phyloP scores from a whole-genome alignment of 495 filamentous ascomycete species.

The Aspergillus ellipticus region DNA sequence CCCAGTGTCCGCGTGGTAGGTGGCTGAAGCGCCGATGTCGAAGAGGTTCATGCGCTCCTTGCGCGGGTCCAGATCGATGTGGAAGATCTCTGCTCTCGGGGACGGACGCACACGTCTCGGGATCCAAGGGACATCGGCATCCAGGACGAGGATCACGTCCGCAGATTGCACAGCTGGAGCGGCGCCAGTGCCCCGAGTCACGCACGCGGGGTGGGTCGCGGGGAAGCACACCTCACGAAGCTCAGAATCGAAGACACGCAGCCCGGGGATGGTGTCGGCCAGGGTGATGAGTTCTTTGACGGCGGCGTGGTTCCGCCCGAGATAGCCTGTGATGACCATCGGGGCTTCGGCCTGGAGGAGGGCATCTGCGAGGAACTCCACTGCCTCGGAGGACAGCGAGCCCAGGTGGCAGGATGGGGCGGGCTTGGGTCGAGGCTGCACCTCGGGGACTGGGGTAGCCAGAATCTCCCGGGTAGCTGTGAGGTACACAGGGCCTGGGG shows the following conservation, averaged over 20 bases:
- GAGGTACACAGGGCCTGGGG: constrained; percentile 27
- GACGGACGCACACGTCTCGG: constrained; percentile 18
- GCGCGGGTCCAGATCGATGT: constrained; percentile 28
- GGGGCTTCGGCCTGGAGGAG: constrained; percentile 21
- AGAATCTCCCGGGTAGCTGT: constrained; percentile 30
- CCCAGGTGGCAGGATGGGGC: constrained; percentile 10
- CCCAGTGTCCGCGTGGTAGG: constrained; percentile 17
- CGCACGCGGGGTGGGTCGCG: constrained; percentile 19
- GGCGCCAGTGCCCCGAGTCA: constrained; percentile 18
- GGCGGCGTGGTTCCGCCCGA: constrained; percentile 22
- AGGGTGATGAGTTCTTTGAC: constrained; percentile 19
- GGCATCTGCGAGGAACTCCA: constrained; percentile 16
- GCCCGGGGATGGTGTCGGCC: constrained; percentile 17
- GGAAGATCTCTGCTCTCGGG: constrained; percentile 19
- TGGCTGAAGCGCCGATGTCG: constrained; percentile 15
- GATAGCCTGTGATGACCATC: constrained; percentile 24
- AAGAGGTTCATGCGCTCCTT: constrained; percentile 26
- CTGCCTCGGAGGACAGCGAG: constrained; percentile 10
- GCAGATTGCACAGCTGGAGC: constrained; percentile 16
- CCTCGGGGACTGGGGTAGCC: constrained; percentile 13
- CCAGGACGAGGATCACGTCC: constrained; percentile 24
- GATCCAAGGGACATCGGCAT: constrained; percentile 32
- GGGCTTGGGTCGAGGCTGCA: constrained; percentile 8
- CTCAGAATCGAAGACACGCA: constrained; percentile 21
- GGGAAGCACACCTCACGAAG: constrained; percentile 22